Evolutionary conservation across 495 filamentous ascomycete genomes (phyloP), one percentile per base, ranked within the genome.

Genomic region (Astrocystis sublimbata): DNA sequence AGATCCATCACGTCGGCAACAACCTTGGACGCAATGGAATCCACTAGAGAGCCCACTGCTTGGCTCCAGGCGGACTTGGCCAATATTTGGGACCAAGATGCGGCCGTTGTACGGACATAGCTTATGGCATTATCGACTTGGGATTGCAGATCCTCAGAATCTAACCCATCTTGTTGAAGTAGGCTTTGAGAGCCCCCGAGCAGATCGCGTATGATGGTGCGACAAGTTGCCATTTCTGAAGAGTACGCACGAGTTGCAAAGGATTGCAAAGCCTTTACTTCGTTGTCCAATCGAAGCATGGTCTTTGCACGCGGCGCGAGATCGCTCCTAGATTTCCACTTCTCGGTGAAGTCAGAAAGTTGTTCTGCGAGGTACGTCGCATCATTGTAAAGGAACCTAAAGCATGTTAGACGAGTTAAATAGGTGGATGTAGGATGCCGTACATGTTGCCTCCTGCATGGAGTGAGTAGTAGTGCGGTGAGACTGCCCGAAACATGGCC

Each of bases 351-450:
- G 12, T 84, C 75, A n/a, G 79, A 76, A n/a, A 98, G 82, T 33
- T 82, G 79, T 56, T 90, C 86, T 0, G 91, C 83, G 2, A 98
- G 82, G 66, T 91, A 93, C 26, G 84, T 78, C 50, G 89, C 86
- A 71, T 99, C 94, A 67, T 99, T 98, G 73, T 98, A 99, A 43
- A 97, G 81, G 64, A 89, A 92, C 83, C 85, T 86, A 19, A 31
- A 54, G 0, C 40, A 60, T 30, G 69, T 67, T 67, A 65, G 66
- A 38, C 17, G 9, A 23, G 9, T 13, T 15, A 3, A 7, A 33
- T 8, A 60, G 12, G 15, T 7, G 40, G 30, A 15, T 15, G 30
- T 38, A 53, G 5, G 23, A 5, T 30, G 9, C 15, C 79, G 66
- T 75, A 83, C 90, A 97, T 94, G 67, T 89, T 91, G 4, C 92